Conservation (phyloP, 768 basidiomycete species). For the Psilocybe cyanescens region DNA sequence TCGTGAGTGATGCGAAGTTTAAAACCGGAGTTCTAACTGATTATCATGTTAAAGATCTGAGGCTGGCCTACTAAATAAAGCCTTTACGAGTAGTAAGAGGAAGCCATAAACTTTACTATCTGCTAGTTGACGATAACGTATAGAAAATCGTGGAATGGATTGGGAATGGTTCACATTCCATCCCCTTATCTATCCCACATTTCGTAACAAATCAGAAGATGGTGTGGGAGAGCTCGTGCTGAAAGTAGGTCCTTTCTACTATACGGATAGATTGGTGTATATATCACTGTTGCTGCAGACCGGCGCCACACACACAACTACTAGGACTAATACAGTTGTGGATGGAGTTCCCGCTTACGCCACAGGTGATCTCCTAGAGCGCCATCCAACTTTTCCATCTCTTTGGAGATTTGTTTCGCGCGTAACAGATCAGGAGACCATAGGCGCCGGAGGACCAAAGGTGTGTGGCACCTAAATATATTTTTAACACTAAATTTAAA, state of each 20-base stretch:
- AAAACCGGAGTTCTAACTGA: neutral
- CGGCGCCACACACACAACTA: neutral
- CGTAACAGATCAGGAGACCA: constrained; percentile 1
- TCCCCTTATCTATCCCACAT: neutral
- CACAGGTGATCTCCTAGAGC: neutral
- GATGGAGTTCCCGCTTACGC: neutral
- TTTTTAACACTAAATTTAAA: neutral
- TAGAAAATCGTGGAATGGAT: neutral
- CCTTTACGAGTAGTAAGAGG: neutral
- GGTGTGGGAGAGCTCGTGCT: neutral
- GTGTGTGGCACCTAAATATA: neutral
- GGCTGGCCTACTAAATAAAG: neutral
- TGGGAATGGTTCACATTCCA: neutral
- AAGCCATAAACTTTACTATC: no score
- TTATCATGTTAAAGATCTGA: neutral
- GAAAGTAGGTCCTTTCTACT: neutral
- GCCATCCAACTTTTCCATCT: neutral
- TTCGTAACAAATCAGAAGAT: neutral
- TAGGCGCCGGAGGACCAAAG: neutral
- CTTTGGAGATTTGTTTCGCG: constrained; percentile 5
- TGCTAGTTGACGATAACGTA: neutral
- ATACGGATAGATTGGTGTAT: neutral
- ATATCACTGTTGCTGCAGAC: neutral
- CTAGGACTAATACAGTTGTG: neutral
- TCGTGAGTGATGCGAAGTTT: neutral